Evolutionary conservation across 768 basidiomycete species (phyloP).

Genomic region (Rhizopogon salebrosus): DNA sequence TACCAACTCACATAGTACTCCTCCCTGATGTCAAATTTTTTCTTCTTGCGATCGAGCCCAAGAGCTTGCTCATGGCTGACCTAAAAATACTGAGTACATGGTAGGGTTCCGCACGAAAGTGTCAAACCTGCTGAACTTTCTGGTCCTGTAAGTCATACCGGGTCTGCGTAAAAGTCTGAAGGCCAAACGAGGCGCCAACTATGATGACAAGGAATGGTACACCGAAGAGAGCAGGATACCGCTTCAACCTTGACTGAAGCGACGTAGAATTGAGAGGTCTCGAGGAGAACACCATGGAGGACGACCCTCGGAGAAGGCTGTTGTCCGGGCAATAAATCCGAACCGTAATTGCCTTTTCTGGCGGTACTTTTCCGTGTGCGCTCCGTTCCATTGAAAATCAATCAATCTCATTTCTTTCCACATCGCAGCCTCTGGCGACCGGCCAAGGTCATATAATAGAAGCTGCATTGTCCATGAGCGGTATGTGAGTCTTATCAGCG

Average conservation of each 20-base stretch:
- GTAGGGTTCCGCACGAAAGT: too few relatives aligned
- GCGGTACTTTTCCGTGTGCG: background rate
- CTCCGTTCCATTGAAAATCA: background rate
- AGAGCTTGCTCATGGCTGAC: slow-evolving; percentile 77
- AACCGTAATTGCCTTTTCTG: background rate
- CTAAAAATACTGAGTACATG: slow-evolving; percentile 26
- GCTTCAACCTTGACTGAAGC: slow-evolving; percentile 42
- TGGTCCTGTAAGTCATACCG: slow-evolving; percentile 86
- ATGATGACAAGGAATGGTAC: slow-evolving; percentile 82
- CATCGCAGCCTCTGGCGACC: background rate
- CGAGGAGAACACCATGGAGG: slow-evolving; percentile 46
- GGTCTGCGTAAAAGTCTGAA: slow-evolving; percentile 82
- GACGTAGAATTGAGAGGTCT: slow-evolving; percentile 39
- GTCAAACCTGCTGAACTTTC: slow-evolving; percentile 61
- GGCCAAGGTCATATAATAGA: background rate
- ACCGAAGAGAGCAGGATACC: slow-evolving; percentile 73
- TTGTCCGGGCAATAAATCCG: background rate
- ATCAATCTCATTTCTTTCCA: background rate
- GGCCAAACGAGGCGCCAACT: slow-evolving; percentile 80
- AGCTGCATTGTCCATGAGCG: slow-evolving; percentile 14
- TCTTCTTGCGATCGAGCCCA: slow-evolving; percentile 59
- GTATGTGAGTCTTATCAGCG: slow-evolving; percentile 9
- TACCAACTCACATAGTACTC: slow-evolving; percentile 83
- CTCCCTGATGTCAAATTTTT: slow-evolving; percentile 88
- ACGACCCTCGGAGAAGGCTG: too few relatives aligned